Conservation (phyloP, 192 early-diverging fungal species). For the Coemansia sp. region DNA sequence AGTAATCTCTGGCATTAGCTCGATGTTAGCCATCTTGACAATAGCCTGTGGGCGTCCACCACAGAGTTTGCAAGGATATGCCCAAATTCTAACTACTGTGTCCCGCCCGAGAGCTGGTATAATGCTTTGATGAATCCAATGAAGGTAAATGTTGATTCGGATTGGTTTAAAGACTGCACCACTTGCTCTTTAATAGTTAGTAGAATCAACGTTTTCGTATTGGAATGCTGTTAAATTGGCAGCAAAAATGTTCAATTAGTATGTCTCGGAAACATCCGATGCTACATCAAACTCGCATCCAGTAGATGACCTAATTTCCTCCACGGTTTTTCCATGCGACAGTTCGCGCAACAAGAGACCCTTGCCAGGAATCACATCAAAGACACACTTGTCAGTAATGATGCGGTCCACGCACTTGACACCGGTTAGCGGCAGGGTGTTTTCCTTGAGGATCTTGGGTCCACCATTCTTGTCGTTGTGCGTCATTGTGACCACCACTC, state of each 20-base stretch:
- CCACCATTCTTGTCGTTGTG: constrained; percentile 63
- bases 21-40: no score
- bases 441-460: constrained; percentile 71
- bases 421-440: constrained; percentile 72
- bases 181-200: background rate
- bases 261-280: constrained; percentile 47
- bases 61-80: no score
- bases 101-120: background rate
- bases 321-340: constrained; percentile 58
- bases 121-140: background rate
- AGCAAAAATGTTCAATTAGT: constrained; percentile 2
- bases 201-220: background rate
- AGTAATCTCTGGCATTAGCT: no score
- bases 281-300: constrained; percentile 62
- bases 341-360: constrained; percentile 65
- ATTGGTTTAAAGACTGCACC: background rate
- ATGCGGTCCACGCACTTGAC: constrained; percentile 64
- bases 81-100: background rate
- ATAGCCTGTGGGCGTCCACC: no score
- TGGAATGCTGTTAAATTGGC: background rate
- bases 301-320: constrained; percentile 66
- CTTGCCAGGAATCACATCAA: constrained; percentile 61
- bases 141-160: background rate
- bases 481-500: constrained; percentile 76
- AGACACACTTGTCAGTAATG: constrained; percentile 70